Evolutionary conservation across 306 rosid species (phyloP).

Genomic region (Fagus sylvatica): DNA sequence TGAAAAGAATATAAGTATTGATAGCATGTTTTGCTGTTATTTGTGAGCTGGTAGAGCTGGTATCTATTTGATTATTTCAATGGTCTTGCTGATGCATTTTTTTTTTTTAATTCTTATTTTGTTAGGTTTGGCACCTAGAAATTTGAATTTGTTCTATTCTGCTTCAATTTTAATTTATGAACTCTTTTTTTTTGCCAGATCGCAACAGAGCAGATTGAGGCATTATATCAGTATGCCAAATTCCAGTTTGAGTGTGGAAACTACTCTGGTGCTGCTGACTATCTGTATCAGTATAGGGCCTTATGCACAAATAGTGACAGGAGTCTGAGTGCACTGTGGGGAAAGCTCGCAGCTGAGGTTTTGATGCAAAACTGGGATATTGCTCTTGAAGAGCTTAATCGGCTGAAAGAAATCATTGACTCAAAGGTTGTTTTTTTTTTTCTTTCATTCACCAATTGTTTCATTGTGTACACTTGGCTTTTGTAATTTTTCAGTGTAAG

Average conservation of each 20-base stretch:
- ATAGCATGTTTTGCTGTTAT: too few relatives aligned
- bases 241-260: slow-evolving; percentile 97
- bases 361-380: slow-evolving; percentile 98
- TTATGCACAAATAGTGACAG: slow-evolving; percentile 86
- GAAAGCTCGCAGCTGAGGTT: slow-evolving; percentile 93
- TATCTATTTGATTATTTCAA: not conserved
- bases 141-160: not conserved
- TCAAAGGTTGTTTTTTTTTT: slow-evolving; percentile 55
- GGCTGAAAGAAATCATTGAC: slow-evolving; percentile 85
- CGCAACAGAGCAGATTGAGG: slow-evolving; percentile 86
- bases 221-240: slow-evolving; percentile 87
- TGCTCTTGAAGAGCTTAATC: slow-evolving; percentile 93
- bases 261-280: slow-evolving; percentile 98
- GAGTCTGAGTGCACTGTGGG: slow-evolving; percentile 94
- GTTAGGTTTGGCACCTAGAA: not conserved
- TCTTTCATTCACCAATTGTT: not conserved
- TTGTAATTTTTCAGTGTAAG: not conserved
- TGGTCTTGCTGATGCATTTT: not conserved
- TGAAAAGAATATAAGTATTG: not conserved
- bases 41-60: too few relatives aligned
- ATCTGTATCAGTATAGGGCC: slow-evolving; percentile 89
- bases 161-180: slow-evolving; percentile 1
- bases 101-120: too few relatives aligned
- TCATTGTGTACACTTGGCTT: not conserved
- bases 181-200: slow-evolving; percentile 48